Percentiles rank a stretch among this genome's conserved stretches.
These are phyloP conservation scores for Pyracantha coccinea DNA, from an alignment of 331 rosid genomes.

Conservation along the genomic window DNA sequence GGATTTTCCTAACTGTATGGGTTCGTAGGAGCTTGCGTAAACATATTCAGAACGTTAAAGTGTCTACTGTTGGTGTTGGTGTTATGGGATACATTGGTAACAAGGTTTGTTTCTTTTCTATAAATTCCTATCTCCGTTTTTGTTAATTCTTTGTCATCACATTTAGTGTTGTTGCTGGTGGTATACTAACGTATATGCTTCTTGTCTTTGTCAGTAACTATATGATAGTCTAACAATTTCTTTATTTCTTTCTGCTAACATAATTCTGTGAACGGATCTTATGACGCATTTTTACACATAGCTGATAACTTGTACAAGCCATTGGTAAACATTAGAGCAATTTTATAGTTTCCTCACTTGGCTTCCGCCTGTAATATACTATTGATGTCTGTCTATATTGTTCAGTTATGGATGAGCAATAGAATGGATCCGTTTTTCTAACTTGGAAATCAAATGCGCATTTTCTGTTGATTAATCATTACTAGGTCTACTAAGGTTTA, in stretches of 20 bases:
- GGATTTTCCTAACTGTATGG: conserved; percentile 77
- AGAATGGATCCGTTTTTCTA: background rate
- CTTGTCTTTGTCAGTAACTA: background rate
- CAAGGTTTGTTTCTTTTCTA: conserved; percentile 48
- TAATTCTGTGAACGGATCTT: background rate
- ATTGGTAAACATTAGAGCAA: background rate
- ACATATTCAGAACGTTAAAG: conserved; percentile 74
- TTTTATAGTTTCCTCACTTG: background rate
- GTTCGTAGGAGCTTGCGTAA: conserved; percentile 73
- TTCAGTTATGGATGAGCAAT: background rate
- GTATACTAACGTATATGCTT: background rate
- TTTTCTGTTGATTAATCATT: background rate
- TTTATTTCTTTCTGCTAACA: background rate
- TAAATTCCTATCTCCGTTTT: background rate
- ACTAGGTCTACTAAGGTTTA: background rate
- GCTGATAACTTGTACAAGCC: background rate
- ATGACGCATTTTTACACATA: background rate
- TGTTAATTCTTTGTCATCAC: background rate
- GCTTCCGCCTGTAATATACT: background rate
- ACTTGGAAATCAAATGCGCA: background rate
- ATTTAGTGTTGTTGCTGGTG: background rate
- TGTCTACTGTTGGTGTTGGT: conserved; percentile 92
- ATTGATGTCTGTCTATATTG: background rate
- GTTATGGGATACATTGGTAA: conserved; percentile 95
- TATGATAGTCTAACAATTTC: background rate